These are phyloP conservation scores for Mycena floridula DNA, from an alignment of 768 basidiomycete genomes.

Conservation along the genomic window DNA sequence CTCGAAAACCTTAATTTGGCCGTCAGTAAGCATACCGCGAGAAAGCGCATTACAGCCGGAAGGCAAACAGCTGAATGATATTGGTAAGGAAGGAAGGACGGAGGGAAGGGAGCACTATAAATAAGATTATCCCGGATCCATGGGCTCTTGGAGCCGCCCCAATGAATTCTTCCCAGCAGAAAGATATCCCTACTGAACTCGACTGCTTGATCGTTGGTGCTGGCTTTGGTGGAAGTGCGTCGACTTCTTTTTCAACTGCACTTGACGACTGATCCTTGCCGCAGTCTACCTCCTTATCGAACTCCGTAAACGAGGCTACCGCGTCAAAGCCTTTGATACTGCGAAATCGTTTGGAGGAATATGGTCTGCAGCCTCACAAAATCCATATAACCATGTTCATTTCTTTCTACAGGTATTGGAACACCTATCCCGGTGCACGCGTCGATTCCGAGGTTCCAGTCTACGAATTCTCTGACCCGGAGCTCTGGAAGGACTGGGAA, in stretches of 20 bases:
- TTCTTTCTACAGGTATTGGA: constrained; percentile 11
- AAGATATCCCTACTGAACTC: too few relatives aligned
- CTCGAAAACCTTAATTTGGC: too few relatives aligned
- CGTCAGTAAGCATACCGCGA: too few relatives aligned
- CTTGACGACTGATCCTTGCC: too few relatives aligned
- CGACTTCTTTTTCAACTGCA: too few relatives aligned
- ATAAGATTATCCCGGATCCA: too few relatives aligned
- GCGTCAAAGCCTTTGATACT: constrained; percentile 8
- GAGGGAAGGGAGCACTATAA: too few relatives aligned
- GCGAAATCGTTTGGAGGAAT: constrained; percentile 16
- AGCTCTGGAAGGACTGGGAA: constrained; percentile 20
- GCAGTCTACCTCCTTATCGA: constrained; percentile 7
- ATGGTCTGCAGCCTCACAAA: constrained; percentile 10
- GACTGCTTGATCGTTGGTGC: constrained; percentile 20
- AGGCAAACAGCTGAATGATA: too few relatives aligned
- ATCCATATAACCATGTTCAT: neutral
- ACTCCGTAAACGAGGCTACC: constrained; percentile 3
- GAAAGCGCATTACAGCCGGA: too few relatives aligned
- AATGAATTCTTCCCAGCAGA: too few relatives aligned
- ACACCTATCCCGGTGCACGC: constrained; percentile 21
- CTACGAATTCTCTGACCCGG: constrained; percentile 18
- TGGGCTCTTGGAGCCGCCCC: too few relatives aligned
- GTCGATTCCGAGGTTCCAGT: constrained; percentile 19
- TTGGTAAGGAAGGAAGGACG: too few relatives aligned
- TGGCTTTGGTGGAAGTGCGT: constrained; percentile 19